These are phyloP conservation scores for Vitis hybrid DNA, from an alignment of 177 flowering plant species.

Conservation along the genomic window DNA sequence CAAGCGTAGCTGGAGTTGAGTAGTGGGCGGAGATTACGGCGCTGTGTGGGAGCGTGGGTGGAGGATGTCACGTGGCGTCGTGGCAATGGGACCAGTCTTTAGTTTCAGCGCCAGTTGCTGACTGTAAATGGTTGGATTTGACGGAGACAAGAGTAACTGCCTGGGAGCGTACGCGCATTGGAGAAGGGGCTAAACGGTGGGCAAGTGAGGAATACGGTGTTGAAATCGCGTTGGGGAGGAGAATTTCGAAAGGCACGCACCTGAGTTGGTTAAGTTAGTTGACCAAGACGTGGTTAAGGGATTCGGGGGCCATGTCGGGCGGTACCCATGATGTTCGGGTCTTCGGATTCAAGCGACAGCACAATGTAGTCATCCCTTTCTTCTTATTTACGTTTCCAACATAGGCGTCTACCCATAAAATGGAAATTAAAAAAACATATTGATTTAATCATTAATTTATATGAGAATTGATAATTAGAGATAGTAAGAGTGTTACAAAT, in stretches of 20 bases:
- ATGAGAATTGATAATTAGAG: too few species aligned
- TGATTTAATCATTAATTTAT: too few species aligned
- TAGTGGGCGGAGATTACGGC: constrained; percentile 1
- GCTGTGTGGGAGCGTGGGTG: not conserved
- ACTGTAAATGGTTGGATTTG: too few species aligned
- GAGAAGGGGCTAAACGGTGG: too few species aligned
- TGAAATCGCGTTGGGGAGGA: not conserved
- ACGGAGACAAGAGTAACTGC: not conserved
- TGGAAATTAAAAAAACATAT: too few species aligned
- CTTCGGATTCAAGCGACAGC: not conserved
- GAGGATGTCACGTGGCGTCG: too few species aligned
- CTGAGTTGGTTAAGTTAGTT: constrained; percentile 14
- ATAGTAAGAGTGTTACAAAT: too few species aligned
- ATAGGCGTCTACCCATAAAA: too few species aligned
- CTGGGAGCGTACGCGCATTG: too few species aligned
- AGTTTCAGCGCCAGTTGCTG: constrained; percentile 24
- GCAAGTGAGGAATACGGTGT: not conserved
- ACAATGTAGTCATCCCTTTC: not conserved
- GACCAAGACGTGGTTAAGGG: not conserved
- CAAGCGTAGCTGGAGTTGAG: not conserved
- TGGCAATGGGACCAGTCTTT: constrained; percentile 4
- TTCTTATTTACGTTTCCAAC: too few species aligned
- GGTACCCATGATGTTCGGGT: constrained; percentile 1
- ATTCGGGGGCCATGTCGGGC: constrained; percentile 4
- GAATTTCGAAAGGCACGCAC: not conserved